Conservation (phyloP, 345 rosid species). For the Boechera retrofracta region DNA sequence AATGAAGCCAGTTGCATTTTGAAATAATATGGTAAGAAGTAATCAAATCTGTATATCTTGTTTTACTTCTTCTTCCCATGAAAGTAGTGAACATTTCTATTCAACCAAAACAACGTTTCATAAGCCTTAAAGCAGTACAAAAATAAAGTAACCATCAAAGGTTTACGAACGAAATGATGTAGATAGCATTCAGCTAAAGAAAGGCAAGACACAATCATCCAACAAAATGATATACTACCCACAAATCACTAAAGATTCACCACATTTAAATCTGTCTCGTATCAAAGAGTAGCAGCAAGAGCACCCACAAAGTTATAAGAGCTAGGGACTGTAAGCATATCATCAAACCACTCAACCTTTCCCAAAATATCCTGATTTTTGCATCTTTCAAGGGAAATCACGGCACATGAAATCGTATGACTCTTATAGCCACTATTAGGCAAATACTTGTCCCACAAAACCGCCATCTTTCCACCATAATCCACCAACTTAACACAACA, state of each 20-base stretch:
- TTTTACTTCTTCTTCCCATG: neutral
- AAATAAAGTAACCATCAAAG: neutral
- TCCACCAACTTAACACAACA: constrained; percentile 38
- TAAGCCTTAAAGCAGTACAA: neutral
- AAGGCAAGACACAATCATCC: neutral
- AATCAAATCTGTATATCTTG: neutral
- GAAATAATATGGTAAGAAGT: no score
- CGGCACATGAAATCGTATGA: constrained; percentile 62
- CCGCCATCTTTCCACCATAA: constrained; percentile 65
- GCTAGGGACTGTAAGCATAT: constrained; percentile 49
- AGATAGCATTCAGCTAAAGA: neutral
- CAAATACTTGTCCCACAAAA: constrained; percentile 61
- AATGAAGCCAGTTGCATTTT: no score
- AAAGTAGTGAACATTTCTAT: neutral
- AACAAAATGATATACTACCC: neutral
- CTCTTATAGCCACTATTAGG: constrained; percentile 29
- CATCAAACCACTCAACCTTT: constrained; percentile 55
- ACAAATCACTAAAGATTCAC: neutral
- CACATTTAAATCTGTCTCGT: neutral
- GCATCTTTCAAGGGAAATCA: constrained; percentile 54
- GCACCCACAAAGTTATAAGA: constrained; percentile 56
- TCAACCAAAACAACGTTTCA: neutral
- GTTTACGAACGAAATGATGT: neutral
- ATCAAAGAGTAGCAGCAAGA: constrained; percentile 45
- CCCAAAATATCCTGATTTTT: constrained; percentile 57